Evolutionary conservation across 805 yeast genomes (phyloP).

Genomic region (Sugiyamaella boreocaroliniensis): DNA sequence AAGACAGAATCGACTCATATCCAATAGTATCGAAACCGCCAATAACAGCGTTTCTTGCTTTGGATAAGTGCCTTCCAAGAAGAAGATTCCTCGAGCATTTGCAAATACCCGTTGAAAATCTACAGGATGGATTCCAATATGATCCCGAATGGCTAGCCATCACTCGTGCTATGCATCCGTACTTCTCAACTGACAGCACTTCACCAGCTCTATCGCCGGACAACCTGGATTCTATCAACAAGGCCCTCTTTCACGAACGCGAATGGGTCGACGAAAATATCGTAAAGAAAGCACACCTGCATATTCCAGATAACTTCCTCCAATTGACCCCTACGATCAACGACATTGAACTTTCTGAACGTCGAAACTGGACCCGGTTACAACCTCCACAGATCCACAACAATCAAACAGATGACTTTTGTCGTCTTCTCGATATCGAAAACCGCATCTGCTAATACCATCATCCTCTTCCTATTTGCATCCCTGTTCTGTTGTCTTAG

Average conservation of each 20-base stretch:
- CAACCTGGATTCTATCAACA: background rate
- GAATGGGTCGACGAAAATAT: constrained; percentile 29
- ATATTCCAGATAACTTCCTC: constrained; percentile 27
- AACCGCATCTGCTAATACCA: constrained; percentile 12
- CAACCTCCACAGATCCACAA: constrained; percentile 19
- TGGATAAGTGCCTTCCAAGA: constrained; percentile 75
- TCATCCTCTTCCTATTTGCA: too few species aligned
- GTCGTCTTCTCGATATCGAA: constrained; percentile 20
- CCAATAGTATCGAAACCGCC: background rate
- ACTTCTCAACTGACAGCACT: constrained; percentile 8
- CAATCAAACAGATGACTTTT: constrained; percentile 27
- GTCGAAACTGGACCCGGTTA: background rate
- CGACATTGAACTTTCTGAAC: background rate
- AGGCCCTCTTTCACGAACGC: constrained; percentile 11
- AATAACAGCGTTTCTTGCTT: constrained; percentile 53
- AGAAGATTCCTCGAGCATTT: constrained; percentile 52
- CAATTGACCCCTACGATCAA: constrained; percentile 12
- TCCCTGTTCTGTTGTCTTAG: background rate
- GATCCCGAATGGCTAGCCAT: constrained; percentile 36
- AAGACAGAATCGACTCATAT: background rate
- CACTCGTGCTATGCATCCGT: constrained; percentile 23
- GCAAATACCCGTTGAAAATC: constrained; percentile 29
- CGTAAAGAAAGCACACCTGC: constrained; percentile 18
- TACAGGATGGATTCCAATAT: constrained; percentile 18
- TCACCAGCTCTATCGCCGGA: background rate